A percentile compares a stretch with the other conserved stretches of the same genome.
Conservation (phyloP, 129 eudicot genomes). For the Centrapalus pauciflorus region DNA sequence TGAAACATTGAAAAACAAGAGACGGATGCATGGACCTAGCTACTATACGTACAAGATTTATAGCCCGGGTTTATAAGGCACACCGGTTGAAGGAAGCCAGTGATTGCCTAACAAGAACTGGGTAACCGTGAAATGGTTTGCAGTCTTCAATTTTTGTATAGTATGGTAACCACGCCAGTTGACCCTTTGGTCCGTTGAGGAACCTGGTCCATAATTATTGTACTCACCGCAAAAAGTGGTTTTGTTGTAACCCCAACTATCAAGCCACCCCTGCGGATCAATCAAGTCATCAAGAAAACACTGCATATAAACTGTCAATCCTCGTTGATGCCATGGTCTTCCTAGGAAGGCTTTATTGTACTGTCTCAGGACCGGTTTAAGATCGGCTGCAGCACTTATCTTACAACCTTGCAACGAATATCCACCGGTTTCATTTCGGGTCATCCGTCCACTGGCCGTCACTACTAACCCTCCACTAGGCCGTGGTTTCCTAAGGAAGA, state of each 20-base stretch:
- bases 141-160: conserved; percentile 17
- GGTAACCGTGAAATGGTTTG: conserved; percentile 17
- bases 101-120: conserved; percentile 23
- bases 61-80: conserved; percentile 30
- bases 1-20: too few species aligned
- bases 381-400: conserved; percentile 17
- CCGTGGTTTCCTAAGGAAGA: conserved; percentile 20
- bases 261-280: conserved; percentile 32
- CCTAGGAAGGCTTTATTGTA: conserved; percentile 25
- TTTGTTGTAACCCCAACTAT: conserved; percentile 16
- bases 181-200: conserved; percentile 33
- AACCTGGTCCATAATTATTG: conserved; percentile 37
- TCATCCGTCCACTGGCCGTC: conserved; percentile 23
- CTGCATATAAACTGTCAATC: conserved; percentile 18
- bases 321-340: conserved; percentile 24
- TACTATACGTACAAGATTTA: neutral
- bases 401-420: conserved; percentile 24
- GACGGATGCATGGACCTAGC: too few species aligned
- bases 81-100: conserved; percentile 42
- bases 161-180: conserved; percentile 34
- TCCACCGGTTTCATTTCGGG: conserved; percentile 1
- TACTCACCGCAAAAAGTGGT: conserved; percentile 41
- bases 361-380: conserved; percentile 14
- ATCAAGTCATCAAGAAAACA: conserved; percentile 23
- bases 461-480: conserved; percentile 20